Conservation (phyloP, 1,284 basidiomycete genomes). For the Cerrena zonata region DNA sequence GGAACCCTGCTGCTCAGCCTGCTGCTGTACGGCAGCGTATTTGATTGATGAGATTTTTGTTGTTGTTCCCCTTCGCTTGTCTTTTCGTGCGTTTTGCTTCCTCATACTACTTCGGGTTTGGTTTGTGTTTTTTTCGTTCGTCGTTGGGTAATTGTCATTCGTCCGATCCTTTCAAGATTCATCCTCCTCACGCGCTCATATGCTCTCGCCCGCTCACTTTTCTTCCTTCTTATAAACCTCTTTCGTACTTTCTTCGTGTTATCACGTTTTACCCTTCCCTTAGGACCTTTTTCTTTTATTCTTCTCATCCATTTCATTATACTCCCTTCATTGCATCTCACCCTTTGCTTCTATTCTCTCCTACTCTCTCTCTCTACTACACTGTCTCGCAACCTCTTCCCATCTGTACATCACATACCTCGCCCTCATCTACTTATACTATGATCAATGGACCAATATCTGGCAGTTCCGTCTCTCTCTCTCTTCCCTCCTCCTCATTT, state of each 20-base stretch:
- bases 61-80: conserved; percentile 10
- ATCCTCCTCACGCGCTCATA: background rate
- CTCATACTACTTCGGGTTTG: conserved; percentile 11
- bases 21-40: conserved; percentile 47
- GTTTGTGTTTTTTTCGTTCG: no score
- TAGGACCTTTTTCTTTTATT: background rate
- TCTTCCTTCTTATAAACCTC: conserved; percentile 7
- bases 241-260: conserved; percentile 16
- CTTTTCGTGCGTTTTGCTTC: conserved; percentile 8
- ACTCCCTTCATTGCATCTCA: background rate
- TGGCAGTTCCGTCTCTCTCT: background rate
- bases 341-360: conserved; percentile 11
- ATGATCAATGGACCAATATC: conserved; percentile 8
- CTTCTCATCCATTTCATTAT: background rate
- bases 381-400: conserved; percentile 7
- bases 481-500: conserved; percentile 15
- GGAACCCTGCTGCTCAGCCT: conserved; percentile 35
- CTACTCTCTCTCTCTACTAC: conserved; percentile 8
- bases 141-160: conserved; percentile 1
- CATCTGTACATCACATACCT: conserved; percentile 24
- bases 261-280: background rate
- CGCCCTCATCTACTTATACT: conserved; percentile 15
- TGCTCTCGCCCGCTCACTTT: background rate
- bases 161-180: background rate
- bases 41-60: conserved; percentile 20